Base-by-base conservation (phyloP, 129 eudicot genomes). In the Apium graveolens region DNA sequence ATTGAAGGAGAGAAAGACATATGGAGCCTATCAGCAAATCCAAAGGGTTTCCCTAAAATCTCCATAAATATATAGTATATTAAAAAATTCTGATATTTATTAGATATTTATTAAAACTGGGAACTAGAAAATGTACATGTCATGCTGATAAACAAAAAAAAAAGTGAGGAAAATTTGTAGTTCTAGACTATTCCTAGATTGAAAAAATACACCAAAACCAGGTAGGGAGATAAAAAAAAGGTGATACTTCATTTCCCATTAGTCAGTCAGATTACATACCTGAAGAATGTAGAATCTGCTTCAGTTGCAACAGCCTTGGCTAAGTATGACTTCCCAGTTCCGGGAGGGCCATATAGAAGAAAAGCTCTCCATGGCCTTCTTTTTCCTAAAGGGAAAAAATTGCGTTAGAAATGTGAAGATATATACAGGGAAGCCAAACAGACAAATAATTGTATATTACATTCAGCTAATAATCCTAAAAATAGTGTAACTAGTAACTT, bases 301-400 rank as follows among this genome's bases (percentile, higher is more conserved):
- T 96, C 99, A 68, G 99, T 96, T 39, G 99, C 99, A 83, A 96
- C 99, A 76, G 99, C 99, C 89, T 92, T 96, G 74, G 99, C 99
- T 80, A 96, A 83, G 89, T 96, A 96, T 26, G 99, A 96, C 83
- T 96, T 96, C 73, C 99, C 99, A 10, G 99, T 96, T 82, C 99
- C 99, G 63, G 99, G 99, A 49, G 99, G 99, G 57, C 99, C 99
- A 80, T 96, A 96, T 71, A 96, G 75, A 85, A 96, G 97, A 86
- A 96, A 96, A 80, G 99, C 99, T 81, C 97, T 88, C 99, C 99
- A 96, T 37, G 99, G 99, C 41, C 99, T 86, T 83, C 99, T 90
- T 83, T 96, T 96, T 81, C 99, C 99, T 96, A 82, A 17, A 65
- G 18, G 43, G 44, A 37, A 43, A 32, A 44, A 11, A 42, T 26